Evolutionary conservation across 495 filamentous ascomycete genomes (phyloP).

Genomic region (Daldinia childiae): DNA sequence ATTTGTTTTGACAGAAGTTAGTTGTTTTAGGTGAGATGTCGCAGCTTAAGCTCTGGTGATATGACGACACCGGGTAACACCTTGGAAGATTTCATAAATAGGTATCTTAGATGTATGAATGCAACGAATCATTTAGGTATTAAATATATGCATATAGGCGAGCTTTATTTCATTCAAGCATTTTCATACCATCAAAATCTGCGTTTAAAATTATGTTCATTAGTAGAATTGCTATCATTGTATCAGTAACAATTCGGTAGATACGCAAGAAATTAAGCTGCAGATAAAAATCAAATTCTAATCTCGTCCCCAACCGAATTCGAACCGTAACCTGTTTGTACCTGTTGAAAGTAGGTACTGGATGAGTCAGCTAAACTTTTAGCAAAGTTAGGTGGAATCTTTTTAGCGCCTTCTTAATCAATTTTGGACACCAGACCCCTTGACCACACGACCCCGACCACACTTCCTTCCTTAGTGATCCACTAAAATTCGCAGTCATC

Average conservation of each 20-base stretch:
- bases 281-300: not conserved
- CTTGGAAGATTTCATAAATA: conserved; percentile 1
- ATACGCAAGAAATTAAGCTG: not conserved
- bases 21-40: not conserved
- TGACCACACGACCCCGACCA: conserved; percentile 21
- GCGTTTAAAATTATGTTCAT: not conserved
- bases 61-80: conserved; percentile 15
- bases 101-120: conserved; percentile 5
- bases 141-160: conserved; percentile 7
- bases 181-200: too few species aligned
- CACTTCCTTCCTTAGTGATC: conserved; percentile 6
- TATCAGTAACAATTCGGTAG: not conserved
- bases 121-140: not conserved
- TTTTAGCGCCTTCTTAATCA: conserved; percentile 18
- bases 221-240: not conserved
- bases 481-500: conserved; percentile 15
- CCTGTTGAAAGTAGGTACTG: not conserved
- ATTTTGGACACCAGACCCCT: conserved; percentile 3
- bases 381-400: not conserved
- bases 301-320: not conserved
- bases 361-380: not conserved
- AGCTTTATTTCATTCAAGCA: not conserved
- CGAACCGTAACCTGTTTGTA: not conserved
- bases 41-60: conserved; percentile 3
- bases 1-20: not conserved